Evolutionary conservation across 129 eudicot genomes (phyloP), one percentile per base, ranked within the genome.

Genomic region (Glebionis coronaria): DNA sequence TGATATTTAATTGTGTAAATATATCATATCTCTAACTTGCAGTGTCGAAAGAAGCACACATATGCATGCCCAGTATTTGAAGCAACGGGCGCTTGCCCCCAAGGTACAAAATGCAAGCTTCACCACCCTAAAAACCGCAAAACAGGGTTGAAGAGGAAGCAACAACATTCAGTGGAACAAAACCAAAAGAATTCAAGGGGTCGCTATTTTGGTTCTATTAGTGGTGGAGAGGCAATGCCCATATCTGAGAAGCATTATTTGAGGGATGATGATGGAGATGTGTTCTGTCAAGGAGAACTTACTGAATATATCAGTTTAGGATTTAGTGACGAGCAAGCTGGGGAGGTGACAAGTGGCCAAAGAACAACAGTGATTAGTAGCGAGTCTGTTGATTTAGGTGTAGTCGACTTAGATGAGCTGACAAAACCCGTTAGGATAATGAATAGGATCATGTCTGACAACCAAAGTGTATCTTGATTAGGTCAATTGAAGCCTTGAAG

Each of bases 21-120:
- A 82, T 59, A 82, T 86, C 71, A 64, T 69, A 69, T 85, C 79
- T 76, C 80, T 64, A 61, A 83, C 78, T 81, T 88, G 95, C 98
- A 93, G 98, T 93, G 98, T 76, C 96, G 78, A 83, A 93, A 88
- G 92, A 93, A 93, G 87, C 98, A 93, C 82, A 88, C 95, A 31
- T 88, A 88, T 69, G 88, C 84, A 62, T 93, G 96, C 73, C 98
- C 98, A 46, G 82, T 18, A 49, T 93, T 75, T 76, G 97, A 93
- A 88, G 97, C 91, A 62, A 83, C 88, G 18, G 98, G 98, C 42
- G 71, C 14, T 27, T 93, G 98, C 50, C 74, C 92, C 19, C 77
- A 86, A 76, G 86, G 83, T 68, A 60, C 90, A 28, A 76, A 75
- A 57, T 93, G 98, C 98, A 93, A 81, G 86, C 98, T 93, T 69